Evolutionary conservation across 2,329 filamentous ascomycete species (phyloP).

Genomic region (Boeremia exigua): DNA sequence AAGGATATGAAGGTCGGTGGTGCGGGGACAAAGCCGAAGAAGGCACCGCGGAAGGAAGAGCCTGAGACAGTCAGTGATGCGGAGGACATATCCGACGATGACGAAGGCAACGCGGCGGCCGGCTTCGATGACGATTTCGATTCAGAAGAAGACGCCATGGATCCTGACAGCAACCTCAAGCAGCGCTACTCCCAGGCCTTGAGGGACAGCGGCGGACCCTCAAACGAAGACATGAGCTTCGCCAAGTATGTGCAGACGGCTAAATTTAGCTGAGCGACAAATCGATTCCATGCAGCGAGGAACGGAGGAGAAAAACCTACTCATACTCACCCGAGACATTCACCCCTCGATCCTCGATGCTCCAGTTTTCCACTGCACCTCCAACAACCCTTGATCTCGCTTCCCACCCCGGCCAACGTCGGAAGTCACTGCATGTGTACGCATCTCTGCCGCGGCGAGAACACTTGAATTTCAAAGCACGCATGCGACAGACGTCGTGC

Average conservation of each 20-base stretch:
- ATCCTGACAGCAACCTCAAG: conserved; percentile 69
- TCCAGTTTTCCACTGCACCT: conserved; percentile 1
- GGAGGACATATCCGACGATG: conserved; percentile 60
- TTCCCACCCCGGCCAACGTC: conserved; percentile 18
- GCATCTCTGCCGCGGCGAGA: not conserved
- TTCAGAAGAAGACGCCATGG: conserved; percentile 64
- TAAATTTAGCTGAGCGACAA: conserved; percentile 39
- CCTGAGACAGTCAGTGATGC: conserved; percentile 59
- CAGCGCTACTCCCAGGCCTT: conserved; percentile 79
- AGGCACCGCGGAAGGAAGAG: conserved; percentile 50
- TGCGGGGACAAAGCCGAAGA: conserved; percentile 40
- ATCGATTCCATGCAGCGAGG: not conserved
- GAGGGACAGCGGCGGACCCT: conserved; percentile 53
- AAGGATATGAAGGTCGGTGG: conserved; percentile 76
- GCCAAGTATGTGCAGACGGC: conserved; percentile 55
- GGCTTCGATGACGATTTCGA: conserved; percentile 57
- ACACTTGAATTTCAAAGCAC: conserved; percentile 1
- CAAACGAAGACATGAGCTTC: conserved; percentile 59
- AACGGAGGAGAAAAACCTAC: not conserved
- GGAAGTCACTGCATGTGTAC: conserved; percentile 17
- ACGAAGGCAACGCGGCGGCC: conserved; percentile 43
- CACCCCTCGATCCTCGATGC: not conserved
- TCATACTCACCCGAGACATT: not conserved
- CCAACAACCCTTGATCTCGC: conserved; percentile 16
- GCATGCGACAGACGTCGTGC: conserved; percentile 5